These are phyloP conservation scores for Castanea sativa DNA, from an alignment of 306 rosid genomes.

Conservation along the genomic window DNA sequence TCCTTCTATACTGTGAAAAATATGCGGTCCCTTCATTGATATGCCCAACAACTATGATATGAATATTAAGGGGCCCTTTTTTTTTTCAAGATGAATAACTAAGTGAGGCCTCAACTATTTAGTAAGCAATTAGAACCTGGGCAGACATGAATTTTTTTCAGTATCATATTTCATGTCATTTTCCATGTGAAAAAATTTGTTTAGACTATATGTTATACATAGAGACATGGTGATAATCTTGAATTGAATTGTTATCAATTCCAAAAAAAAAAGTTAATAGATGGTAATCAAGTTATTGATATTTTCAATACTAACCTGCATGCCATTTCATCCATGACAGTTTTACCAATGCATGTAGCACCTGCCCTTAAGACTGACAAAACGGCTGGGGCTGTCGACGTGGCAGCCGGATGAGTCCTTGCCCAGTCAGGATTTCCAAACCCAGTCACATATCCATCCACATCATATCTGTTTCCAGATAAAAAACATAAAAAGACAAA, in stretches of 20 bases:
- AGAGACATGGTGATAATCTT: background rate
- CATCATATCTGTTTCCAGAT: constrained; percentile 59
- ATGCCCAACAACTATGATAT: background rate
- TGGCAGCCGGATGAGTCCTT: constrained; percentile 79
- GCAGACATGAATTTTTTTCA: no score
- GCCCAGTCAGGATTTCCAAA: constrained; percentile 93
- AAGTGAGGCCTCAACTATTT: background rate
- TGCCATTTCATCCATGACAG: constrained; percentile 98
- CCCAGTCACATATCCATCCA: constrained; percentile 73
- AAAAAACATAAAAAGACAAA: background rate
- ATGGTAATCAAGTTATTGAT: background rate
- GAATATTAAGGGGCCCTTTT: constrained; percentile 5
- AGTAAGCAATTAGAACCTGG: background rate
- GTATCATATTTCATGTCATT: no score
- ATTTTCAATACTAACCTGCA: constrained; percentile 46
- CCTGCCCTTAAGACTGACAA: constrained; percentile 61
- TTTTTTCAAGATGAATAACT: constrained; percentile 5
- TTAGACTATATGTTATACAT: no score
- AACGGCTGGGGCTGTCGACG: constrained; percentile 77
- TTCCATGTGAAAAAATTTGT: no score
- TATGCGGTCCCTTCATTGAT: background rate
- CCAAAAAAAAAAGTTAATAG: background rate
- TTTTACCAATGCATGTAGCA: constrained; percentile 80
- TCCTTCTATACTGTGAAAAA: constrained; percentile 43
- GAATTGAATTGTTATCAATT: background rate